Evolutionary conservation across 371 early-diverging fungal species (phyloP).

Genomic region (Entomophthora muscae): DNA sequence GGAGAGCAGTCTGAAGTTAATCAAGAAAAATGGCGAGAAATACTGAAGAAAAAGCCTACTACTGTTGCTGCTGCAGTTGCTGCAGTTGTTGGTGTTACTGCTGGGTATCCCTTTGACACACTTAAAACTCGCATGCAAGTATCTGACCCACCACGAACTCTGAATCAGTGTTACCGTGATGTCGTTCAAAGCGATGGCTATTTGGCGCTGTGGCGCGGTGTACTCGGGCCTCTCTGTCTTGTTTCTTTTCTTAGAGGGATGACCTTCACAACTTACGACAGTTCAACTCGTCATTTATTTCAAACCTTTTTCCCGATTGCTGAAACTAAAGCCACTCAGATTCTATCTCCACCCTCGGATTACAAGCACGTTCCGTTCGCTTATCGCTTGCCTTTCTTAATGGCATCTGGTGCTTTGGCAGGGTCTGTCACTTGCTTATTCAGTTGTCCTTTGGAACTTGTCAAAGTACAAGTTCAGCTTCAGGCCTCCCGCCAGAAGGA

Average conservation of each 20-base stretch:
- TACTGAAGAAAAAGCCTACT: background rate
- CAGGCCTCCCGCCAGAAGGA: background rate
- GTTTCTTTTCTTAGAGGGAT: background rate
- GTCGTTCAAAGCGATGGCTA: background rate
- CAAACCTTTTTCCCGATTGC: background rate
- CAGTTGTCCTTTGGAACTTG: constrained; percentile 6
- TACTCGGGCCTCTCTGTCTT: constrained; percentile 2
- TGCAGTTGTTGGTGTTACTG: background rate
- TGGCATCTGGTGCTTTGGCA: constrained; percentile 4
- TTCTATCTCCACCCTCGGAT: background rate
- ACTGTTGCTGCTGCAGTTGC: constrained; percentile 1
- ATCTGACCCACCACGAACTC: background rate
- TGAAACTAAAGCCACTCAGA: background rate
- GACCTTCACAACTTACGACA: constrained; percentile 6
- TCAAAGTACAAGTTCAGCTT: constrained; percentile 7
- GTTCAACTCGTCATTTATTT: background rate
- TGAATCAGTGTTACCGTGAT: background rate
- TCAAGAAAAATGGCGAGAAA: background rate
- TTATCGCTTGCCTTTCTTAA: background rate
- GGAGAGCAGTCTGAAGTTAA: background rate
- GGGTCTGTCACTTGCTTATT: background rate
- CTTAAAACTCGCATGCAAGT: constrained; percentile 10
- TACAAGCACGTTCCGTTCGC: background rate
- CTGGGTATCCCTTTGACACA: constrained; percentile 7
- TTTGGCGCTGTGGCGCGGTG: constrained; percentile 6